phyloP scores from a whole-genome alignment of 345 rosid species.

The Lepidium didymum region DNA sequence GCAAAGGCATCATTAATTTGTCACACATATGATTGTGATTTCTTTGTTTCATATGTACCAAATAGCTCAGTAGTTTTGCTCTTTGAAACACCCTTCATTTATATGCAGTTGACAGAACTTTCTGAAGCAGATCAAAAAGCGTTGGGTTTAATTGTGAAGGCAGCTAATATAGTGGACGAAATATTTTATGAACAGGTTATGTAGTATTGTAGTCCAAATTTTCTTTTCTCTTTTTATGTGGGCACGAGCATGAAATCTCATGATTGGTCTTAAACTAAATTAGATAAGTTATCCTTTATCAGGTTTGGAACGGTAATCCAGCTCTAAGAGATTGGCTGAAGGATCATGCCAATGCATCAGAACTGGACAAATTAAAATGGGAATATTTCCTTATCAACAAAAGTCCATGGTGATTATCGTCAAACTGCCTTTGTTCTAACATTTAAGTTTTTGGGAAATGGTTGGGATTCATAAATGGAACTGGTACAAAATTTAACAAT shows the following conservation, averaged over 20 bases:
- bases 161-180: constrained; percentile 74
- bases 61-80: not conserved
- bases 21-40: not conserved
- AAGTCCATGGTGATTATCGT: constrained; percentile 70
- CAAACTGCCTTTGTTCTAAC: not conserved
- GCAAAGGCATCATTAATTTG: constrained; percentile 47
- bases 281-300: not conserved
- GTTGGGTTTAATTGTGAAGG: constrained; percentile 57
- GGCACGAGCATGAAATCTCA: too few species aligned
- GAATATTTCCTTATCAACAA: constrained; percentile 69
- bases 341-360: constrained; percentile 58
- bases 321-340: constrained; percentile 75
- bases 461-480: not conserved
- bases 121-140: constrained; percentile 60
- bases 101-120: constrained; percentile 65
- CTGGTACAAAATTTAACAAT: not conserved
- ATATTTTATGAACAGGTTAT: constrained; percentile 74
- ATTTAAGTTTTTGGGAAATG: not conserved
- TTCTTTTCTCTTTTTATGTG: not conserved
- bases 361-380: constrained; percentile 67
- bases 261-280: constrained; percentile 7
- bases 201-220: not conserved
- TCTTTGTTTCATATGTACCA: not conserved
- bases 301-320: constrained; percentile 90
- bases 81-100: constrained; percentile 1